phyloP scores from a whole-genome alignment of 352 stramenopile genomes.

The Pythium insidiosum region DNA sequence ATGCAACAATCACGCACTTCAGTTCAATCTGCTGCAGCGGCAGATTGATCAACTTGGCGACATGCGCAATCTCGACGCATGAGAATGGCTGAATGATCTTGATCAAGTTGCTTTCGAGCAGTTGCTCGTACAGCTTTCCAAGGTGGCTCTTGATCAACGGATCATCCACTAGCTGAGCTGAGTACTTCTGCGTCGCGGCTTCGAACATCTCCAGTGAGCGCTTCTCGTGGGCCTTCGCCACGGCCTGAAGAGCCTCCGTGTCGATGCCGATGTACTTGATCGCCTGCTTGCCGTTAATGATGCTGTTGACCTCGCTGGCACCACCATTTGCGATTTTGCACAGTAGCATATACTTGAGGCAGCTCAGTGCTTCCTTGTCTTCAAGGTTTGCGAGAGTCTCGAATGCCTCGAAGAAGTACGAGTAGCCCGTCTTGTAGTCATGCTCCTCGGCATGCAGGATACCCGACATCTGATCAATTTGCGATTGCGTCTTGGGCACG shows the following conservation, averaged over 20 bases:
- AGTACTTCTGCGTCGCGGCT: constrained; percentile 85
- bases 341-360: constrained; percentile 99
- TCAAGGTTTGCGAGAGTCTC: constrained; percentile 93
- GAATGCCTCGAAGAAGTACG: constrained; percentile 99
- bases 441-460: constrained; percentile 96
- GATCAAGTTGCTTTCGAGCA: constrained; percentile 98
- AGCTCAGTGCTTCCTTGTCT: constrained; percentile 71
- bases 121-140: constrained; percentile 94
- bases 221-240: constrained; percentile 93
- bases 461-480: constrained; percentile 96
- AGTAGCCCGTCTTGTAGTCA: constrained; percentile 99
- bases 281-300: constrained; percentile 94
- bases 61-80: constrained; percentile 95
- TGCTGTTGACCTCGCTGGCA: constrained; percentile 90
- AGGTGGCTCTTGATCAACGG: constrained; percentile 92
- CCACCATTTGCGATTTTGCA: constrained; percentile 92
- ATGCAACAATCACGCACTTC: constrained; percentile 47
- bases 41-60: constrained; percentile 97
- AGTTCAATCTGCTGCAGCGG: constrained; percentile 76
- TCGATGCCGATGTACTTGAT: constrained; percentile 97
- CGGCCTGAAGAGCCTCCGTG: constrained; percentile 93
- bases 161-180: constrained; percentile 74
- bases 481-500: constrained; percentile 89
- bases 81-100: constrained; percentile 99
- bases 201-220: constrained; percentile 90